phyloP scores from a whole-genome alignment of 1,139 yeast species.

The Wickerhamiella infanticola region DNA sequence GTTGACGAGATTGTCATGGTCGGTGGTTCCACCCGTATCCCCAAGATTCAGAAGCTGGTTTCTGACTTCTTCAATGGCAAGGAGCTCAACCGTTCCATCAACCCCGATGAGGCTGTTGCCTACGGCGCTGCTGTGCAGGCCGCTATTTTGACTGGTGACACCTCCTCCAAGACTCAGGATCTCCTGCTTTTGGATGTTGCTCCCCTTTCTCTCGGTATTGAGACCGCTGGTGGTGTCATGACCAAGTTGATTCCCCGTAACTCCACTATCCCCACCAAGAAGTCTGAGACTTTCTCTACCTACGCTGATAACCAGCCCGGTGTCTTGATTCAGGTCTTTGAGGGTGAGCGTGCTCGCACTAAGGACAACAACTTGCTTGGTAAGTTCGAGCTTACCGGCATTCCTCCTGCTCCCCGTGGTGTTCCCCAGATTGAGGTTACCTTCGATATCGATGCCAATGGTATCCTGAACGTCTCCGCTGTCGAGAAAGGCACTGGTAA shows the following conservation, averaged over 20 bases:
- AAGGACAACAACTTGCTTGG: slow-evolving; percentile 90
- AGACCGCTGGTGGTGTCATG: slow-evolving; percentile 92
- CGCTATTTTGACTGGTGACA: slow-evolving; percentile 83
- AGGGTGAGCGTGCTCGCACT: slow-evolving; percentile 88
- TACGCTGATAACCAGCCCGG: slow-evolving; percentile 92
- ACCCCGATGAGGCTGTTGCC: slow-evolving; percentile 99
- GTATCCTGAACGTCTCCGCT: slow-evolving; percentile 86
- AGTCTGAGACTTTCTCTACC: slow-evolving; percentile 81
- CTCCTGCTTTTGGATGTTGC: slow-evolving; percentile 75
- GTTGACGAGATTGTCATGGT: slow-evolving; percentile 95
- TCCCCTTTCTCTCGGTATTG: slow-evolving; percentile 82
- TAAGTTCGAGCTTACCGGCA: slow-evolving; percentile 82
- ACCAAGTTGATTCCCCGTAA: slow-evolving; percentile 84
- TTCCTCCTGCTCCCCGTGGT: slow-evolving; percentile 94
- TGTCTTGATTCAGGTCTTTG: slow-evolving; percentile 81
- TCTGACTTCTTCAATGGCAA: slow-evolving; percentile 98
- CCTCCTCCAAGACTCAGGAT: slow-evolving; percentile 69
- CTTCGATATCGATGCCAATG: slow-evolving; percentile 83
- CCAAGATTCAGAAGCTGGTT: slow-evolving; percentile 94
- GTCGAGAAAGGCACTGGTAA: slow-evolving; percentile 84
- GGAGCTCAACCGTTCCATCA: slow-evolving; percentile 88
- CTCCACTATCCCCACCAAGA: slow-evolving; percentile 87
- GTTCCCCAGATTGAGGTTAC: slow-evolving; percentile 91
- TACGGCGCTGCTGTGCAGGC: slow-evolving; percentile 95
- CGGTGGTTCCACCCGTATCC: slow-evolving; percentile 99